Conservation (phyloP, 1,139 yeast genomes). For the Protomyces inundatus region DNA sequence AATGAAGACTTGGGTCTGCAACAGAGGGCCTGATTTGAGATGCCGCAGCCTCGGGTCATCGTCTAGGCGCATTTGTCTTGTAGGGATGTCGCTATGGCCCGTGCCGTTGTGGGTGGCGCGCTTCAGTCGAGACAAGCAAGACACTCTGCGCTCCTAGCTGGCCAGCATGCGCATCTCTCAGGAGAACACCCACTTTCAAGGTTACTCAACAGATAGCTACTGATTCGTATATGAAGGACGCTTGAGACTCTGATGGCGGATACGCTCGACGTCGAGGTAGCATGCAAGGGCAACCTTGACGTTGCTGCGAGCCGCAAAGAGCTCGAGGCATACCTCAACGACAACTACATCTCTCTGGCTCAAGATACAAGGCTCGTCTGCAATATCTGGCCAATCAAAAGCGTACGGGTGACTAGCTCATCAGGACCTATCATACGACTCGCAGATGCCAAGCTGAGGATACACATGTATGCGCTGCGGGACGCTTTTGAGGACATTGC, state of each 20-base stretch:
- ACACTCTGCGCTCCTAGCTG: too few relatives aligned
- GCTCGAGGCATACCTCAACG: slow-evolving; percentile 28
- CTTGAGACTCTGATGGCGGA: not conserved
- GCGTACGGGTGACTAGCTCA: slow-evolving; percentile 29
- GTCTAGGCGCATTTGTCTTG: not conserved
- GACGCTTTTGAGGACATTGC: slow-evolving; percentile 3
- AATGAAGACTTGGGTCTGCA: slow-evolving; percentile 47
- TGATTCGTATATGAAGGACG: not conserved
- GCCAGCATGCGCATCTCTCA: too few relatives aligned
- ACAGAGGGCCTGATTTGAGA: slow-evolving; percentile 10
- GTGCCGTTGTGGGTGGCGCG: too few relatives aligned
- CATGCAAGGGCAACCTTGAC: slow-evolving; percentile 16
- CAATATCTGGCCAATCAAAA: too few relatives aligned
- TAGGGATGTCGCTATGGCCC: too few relatives aligned
- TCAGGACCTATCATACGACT: slow-evolving; percentile 29
- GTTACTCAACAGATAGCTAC: too few relatives aligned
- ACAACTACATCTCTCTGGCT: slow-evolving; percentile 30
- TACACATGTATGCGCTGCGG: slow-evolving; percentile 29
- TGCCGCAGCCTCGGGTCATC: slow-evolving; percentile 21
- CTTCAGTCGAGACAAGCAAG: too few relatives aligned
- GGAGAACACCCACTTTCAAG: too few relatives aligned
- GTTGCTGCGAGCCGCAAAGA: slow-evolving; percentile 14
- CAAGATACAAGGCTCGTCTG: slow-evolving; percentile 22
- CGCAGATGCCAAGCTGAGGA: slow-evolving; percentile 26
- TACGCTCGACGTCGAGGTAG: slow-evolving; percentile 27